A percentile compares a stretch with the other conserved stretches of the same genome.
phyloP scores from a whole-genome alignment of 257 asterid species.

The Buddleja alternifolia region DNA sequence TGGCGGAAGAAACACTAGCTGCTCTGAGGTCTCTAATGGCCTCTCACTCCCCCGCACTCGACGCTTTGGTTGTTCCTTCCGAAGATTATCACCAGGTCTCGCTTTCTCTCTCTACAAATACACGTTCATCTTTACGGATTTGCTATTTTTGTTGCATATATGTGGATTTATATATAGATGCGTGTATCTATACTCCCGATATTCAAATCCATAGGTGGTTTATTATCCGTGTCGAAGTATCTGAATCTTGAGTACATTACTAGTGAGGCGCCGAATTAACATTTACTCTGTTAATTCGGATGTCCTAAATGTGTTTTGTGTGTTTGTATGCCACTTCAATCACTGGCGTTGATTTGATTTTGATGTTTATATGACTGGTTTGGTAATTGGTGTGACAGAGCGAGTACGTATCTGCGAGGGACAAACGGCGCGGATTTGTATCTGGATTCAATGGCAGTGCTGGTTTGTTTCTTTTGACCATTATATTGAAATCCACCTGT shows the following conservation, averaged over 20 bases:
- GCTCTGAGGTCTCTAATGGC: constrained; percentile 78
- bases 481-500: not conserved
- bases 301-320: not conserved
- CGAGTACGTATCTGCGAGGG: constrained; percentile 91
- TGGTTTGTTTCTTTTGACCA: constrained; percentile 53
- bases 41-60: constrained; percentile 80
- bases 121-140: not conserved
- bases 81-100: constrained; percentile 95
- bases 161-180: not conserved
- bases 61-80: constrained; percentile 87
- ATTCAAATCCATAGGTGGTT: constrained; percentile 8
- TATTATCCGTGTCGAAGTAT: not conserved
- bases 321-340: not conserved
- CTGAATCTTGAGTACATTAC: not conserved
- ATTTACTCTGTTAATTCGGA: constrained; percentile 5
- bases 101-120: not conserved
- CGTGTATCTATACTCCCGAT: not conserved
- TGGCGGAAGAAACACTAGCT: constrained; percentile 67
- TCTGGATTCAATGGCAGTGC: constrained; percentile 96
- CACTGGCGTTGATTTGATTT: not conserved
- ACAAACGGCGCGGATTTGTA: constrained; percentile 81
- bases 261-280: not conserved
- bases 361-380: constrained; percentile 17
- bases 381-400: constrained; percentile 60
- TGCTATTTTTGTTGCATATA: not conserved